Evolutionary conservation across 148 eudicot genomes (phyloP).

Genomic region (Heliamphora exappendiculata): DNA sequence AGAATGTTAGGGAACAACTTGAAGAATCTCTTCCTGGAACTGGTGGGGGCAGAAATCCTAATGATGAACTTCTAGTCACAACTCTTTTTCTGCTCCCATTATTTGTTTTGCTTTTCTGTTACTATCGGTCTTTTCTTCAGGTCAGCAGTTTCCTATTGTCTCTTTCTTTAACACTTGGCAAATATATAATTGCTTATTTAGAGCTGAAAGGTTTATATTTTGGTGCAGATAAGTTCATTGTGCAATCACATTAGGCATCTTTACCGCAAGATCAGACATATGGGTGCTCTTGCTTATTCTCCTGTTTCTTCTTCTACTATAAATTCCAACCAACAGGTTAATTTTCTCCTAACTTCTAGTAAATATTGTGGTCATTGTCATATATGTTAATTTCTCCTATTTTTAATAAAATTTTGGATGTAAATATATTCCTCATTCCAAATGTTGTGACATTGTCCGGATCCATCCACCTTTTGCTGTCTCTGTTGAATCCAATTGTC

Average conservation of each 20-base stretch:
- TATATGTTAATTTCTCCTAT: not conserved
- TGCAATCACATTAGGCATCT: slow-evolving; percentile 63
- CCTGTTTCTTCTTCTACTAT: slow-evolving; percentile 49
- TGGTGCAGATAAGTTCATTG: slow-evolving; percentile 55
- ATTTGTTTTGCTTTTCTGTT: slow-evolving; percentile 41
- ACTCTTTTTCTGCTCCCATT: slow-evolving; percentile 72
- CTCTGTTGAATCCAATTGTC: not conserved
- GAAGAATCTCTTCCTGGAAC: slow-evolving; percentile 88
- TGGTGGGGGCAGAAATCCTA: slow-evolving; percentile 71
- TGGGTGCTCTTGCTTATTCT: slow-evolving; percentile 47
- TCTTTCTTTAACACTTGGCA: not conserved
- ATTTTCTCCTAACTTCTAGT: slow-evolving; percentile 4
- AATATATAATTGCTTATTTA: slow-evolving; percentile 3
- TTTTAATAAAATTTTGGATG: not conserved
- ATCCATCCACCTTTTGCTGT: not conserved
- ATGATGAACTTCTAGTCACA: slow-evolving; percentile 51
- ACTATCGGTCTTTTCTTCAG: slow-evolving; percentile 64
- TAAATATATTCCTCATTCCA: not conserved
- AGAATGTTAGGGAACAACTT: slow-evolving; percentile 70
- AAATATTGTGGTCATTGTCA: not conserved
- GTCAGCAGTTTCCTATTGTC: slow-evolving; percentile 28
- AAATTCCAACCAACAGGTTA: slow-evolving; percentile 65
- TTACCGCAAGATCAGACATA: slow-evolving; percentile 53
- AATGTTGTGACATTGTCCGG: not conserved
- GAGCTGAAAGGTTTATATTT: slow-evolving; percentile 20